Evolutionary conservation across 2,329 filamentous ascomycete species (phyloP), one percentile per base, ranked within the genome.

Genomic region (Hypoxylon rubiginosum): DNA sequence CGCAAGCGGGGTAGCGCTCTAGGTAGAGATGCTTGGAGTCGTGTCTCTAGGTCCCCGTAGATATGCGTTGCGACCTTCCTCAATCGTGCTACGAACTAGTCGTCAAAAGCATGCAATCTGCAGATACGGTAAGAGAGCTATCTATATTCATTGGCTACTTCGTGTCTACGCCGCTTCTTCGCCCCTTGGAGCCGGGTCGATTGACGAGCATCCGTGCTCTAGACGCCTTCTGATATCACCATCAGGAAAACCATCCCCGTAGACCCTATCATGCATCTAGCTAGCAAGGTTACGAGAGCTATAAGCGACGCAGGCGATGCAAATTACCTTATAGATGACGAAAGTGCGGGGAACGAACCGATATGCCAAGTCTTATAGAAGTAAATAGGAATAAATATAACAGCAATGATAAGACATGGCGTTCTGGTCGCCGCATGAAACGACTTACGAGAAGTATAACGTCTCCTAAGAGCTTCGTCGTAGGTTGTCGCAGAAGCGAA

Each of bases 61-160:
- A 11, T 28, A 48, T 36, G 9, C 26, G 26, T 49, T 58, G 43
- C 52, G 43, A 66, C 63, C 66, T 68, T 68, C 66, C 63, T 50
- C 17, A 63, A 68, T 58, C 21, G 62, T 68, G 46, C 28, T 39
- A 34, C 28, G 32, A 34, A 26, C 26, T 11, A 28, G 30, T 57
- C 48, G 36, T 39, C 28, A n/a, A 50, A n/a, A 64, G 50, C 50
- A 64, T 43, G 39, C 57, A 7, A 67, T 60, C 26, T 55, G 51
- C 39, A 56, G 24, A 41, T 34, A 32, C 28, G 17, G 13, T 19
- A 17, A 53, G 45, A 3, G 19, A 49, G 28, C 21, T 11, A 28
- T 15, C 36, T 36, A n/a, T 28, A 26, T 17, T 62, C 30, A 57
- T 68, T 50, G 57, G 53, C 26, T 41, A 10, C 58, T 48, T 64